These are phyloP conservation scores for Syncephalastrum contaminatum DNA, from an alignment of 371 early-diverging fungal genomes.

Conservation along the genomic window DNA sequence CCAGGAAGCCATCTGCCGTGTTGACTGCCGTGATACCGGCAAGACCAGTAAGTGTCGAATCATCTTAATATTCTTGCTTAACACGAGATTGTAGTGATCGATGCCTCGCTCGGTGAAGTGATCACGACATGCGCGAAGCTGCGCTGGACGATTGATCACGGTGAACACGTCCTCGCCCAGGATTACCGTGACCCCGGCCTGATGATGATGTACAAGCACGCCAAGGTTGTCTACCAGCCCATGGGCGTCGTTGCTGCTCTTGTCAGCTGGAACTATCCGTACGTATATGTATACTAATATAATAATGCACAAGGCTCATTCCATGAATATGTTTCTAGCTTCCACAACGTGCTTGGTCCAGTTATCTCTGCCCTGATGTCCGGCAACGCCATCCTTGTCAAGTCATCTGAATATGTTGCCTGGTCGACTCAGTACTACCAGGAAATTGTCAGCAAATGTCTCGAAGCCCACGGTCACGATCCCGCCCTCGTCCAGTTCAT, in stretches of 20 bases:
- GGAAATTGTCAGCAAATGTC: conserved; percentile 62
- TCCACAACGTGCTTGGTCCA: conserved; percentile 83
- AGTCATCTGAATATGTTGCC: conserved; percentile 83
- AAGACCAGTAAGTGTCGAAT: conserved; percentile 61
- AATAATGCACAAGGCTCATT: not conserved
- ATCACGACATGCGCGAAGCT: conserved; percentile 80
- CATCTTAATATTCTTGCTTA: not conserved
- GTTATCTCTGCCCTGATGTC: conserved; percentile 83
- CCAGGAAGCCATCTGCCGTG: conserved; percentile 77
- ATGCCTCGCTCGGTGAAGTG: conserved; percentile 84
- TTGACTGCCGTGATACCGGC: conserved; percentile 81
- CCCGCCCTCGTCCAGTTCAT: conserved; percentile 79
- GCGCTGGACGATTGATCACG: conserved; percentile 81
- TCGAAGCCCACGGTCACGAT: conserved; percentile 70
- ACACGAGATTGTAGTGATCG: conserved; percentile 54
- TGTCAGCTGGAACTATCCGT: conserved; percentile 85
- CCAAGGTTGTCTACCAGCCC: conserved; percentile 79
- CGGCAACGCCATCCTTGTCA: conserved; percentile 84
- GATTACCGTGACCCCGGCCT: conserved; percentile 71
- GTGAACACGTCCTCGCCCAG: conserved; percentile 67
- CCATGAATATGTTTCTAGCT: conserved; percentile 20
- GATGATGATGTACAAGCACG: conserved; percentile 76
- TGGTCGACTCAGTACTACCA: conserved; percentile 75
- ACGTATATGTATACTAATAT: conserved; percentile 1
- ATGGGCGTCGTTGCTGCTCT: conserved; percentile 78